Conservation (phyloP, 177 flowering plant genomes). For the Vitis hybrid region DNA sequence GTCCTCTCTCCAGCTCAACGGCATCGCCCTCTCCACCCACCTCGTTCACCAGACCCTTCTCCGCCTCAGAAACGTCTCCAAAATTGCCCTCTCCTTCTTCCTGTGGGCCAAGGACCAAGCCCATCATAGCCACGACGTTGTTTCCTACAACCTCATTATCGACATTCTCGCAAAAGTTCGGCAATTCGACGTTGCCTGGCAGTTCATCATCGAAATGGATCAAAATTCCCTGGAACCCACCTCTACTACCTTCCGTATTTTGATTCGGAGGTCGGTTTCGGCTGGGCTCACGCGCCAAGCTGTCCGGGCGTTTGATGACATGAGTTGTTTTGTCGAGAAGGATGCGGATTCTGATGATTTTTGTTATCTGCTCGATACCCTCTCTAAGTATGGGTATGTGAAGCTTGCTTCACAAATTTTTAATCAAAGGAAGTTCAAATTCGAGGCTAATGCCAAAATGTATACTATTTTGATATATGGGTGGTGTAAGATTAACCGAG, state of each 20-base stretch:
- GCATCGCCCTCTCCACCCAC: conserved; percentile 50
- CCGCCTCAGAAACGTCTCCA: conserved; percentile 65
- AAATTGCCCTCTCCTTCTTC: conserved; percentile 80
- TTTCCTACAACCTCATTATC: conserved; percentile 59
- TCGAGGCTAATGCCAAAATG: conserved; percentile 40
- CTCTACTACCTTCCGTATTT: conserved; percentile 48
- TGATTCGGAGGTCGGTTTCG: conserved; percentile 67
- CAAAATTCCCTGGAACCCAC: conserved; percentile 28
- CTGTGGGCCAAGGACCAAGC: conserved; percentile 49
- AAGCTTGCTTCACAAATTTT: conserved; percentile 78
- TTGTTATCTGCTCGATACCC: conserved; percentile 63
- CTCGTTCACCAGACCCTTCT: conserved; percentile 77
- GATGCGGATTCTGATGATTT: conserved; percentile 33
- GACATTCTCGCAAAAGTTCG: conserved; percentile 71
- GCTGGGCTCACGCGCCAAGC: conserved; percentile 89
- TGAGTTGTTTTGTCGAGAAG: conserved; percentile 45
- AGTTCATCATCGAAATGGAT: conserved; percentile 72
- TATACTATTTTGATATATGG: conserved; percentile 85
- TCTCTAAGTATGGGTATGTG: conserved; percentile 80
- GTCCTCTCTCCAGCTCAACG: conserved; percentile 79
- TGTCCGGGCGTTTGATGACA: conserved; percentile 77
- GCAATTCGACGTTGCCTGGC: conserved; percentile 92
- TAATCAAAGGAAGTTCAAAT: conserved; percentile 45
- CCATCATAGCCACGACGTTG: conserved; percentile 26
- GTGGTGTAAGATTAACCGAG: conserved; percentile 75